Base-by-base conservation (phyloP, 202 grass and related monocot species). In the Digitaria exilis region DNA sequence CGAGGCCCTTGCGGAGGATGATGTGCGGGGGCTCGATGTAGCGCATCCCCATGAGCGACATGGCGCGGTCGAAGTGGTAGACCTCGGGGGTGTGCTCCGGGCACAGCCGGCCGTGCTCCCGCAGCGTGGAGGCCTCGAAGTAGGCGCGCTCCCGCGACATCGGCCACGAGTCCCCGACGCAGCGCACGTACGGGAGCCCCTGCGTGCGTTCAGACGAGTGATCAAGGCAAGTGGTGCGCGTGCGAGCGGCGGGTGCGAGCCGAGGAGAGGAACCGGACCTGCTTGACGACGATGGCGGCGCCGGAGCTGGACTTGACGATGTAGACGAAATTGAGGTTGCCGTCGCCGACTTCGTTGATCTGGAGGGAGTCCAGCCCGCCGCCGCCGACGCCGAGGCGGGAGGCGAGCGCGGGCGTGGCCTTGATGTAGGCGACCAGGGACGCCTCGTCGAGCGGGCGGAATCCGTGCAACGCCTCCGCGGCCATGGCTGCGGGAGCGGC, bases 311-410 rank as follows among this genome's bases (percentile, higher is more conserved):
- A 89, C 78, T 63, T 17, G 81, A 98, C 87, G 87, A 98, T 98
- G 86, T 87, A 98, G 81, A 98, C 91, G 85, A 98, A 98, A 83
- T 98, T 98, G 91, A 98, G 96, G 84, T 98, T 98, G 69, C 93
- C 96, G 65, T 96, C 91, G 64, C 96, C 93, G 87, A 98, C 93
- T 86, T 96, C 96, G 66, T 88, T 89, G 70, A 98, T 75, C 54
- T 65, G 35, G 74, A 98, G 55, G 51, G 46, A 79, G 44, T 84
- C 83, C 13, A 92, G 73, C 57, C 71, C 49, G 58, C 71, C 74
- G 41, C n/a, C n/a, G n/a, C n/a, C n/a, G n/a, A n/a, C n/a, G n/a
- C 93, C 93, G 46, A 98, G 80, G 49, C 70, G 91, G 54, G 87
- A 65, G 64, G 73, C 45, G 17, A 98, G 91, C 9, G 85, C 49